phyloP scores from a whole-genome alignment of 148 eudicot genomes.

The Arctostaphylos glauca region DNA sequence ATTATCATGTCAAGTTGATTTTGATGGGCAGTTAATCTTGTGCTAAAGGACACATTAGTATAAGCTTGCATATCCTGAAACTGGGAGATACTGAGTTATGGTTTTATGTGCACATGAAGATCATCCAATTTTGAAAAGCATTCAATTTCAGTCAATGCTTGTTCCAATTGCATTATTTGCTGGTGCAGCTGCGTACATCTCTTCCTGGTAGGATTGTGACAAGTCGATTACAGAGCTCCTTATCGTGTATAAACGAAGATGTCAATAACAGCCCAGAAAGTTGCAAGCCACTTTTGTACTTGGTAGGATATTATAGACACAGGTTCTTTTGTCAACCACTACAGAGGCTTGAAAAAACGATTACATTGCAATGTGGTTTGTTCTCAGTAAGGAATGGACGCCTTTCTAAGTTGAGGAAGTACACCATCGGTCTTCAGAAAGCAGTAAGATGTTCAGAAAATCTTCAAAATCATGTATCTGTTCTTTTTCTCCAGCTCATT shows the following conservation, averaged over 20 bases:
- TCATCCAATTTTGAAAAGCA: neutral
- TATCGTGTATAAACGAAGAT: conserved; percentile 23
- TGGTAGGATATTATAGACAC: conserved; percentile 9
- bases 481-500: conserved; percentile 36
- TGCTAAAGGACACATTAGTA: neutral
- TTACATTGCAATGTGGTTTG: conserved; percentile 21
- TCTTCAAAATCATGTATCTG: conserved; percentile 23
- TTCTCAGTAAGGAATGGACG: conserved; percentile 27
- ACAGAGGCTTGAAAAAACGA: conserved; percentile 21
- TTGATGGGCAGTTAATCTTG: neutral
- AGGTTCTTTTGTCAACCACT: conserved; percentile 21
- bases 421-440: conserved; percentile 27
- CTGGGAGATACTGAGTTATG: neutral
- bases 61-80: neutral
- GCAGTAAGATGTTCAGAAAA: conserved; percentile 31
- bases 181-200: conserved; percentile 37
- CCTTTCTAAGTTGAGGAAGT: conserved; percentile 32
- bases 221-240: conserved; percentile 22
- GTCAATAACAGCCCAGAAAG: conserved; percentile 17
- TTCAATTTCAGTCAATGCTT: neutral
- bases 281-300: conserved; percentile 3
- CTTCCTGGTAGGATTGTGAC: conserved; percentile 18
- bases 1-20: neutral
- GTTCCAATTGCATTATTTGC: conserved; percentile 17
- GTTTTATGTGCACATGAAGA: neutral